Evolutionary conservation across 2,329 filamentous ascomycete genomes (phyloP).

Genomic region (Didymella pinodella): DNA sequence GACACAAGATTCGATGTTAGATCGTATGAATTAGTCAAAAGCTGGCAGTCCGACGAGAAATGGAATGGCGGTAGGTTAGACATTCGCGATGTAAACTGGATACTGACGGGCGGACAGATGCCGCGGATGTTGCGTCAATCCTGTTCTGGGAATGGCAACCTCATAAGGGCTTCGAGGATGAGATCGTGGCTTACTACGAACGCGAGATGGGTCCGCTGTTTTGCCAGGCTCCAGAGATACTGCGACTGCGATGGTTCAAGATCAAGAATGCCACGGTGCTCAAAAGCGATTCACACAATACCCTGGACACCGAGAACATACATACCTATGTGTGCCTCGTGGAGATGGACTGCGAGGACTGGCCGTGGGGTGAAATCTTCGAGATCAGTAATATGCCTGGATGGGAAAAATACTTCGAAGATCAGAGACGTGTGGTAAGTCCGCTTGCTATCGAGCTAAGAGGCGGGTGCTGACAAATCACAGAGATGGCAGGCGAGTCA

Average conservation of each 20-base stretch:
- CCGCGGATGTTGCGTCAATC: slow-evolving; percentile 8
- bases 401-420: slow-evolving; percentile 20
- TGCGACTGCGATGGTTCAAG: slow-evolving; percentile 18
- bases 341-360: slow-evolving; percentile 19
- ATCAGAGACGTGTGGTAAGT: slow-evolving; percentile 15
- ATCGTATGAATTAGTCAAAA: neutral
- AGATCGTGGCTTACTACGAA: slow-evolving; percentile 14
- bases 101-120: slow-evolving; percentile 6
- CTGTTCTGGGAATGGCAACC: slow-evolving; percentile 16
- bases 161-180: slow-evolving; percentile 3
- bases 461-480: neutral
- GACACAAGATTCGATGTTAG: slow-evolving; percentile 8
- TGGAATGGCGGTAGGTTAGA: slow-evolving; percentile 16
- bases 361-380: slow-evolving; percentile 20
- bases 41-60: slow-evolving; percentile 8
- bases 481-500: slow-evolving; percentile 20
- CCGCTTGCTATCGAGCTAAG: neutral
- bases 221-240: slow-evolving; percentile 4
- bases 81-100: neutral
- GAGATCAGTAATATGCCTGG: slow-evolving; percentile 7
- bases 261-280: slow-evolving; percentile 8
- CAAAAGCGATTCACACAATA: slow-evolving; percentile 1
- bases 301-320: slow-evolving; percentile 1
- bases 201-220: slow-evolving; percentile 9
- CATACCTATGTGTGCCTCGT: slow-evolving; percentile 11